Base-by-base conservation (phyloP, 352 stramenopile genomes). In the Pythium myriotylum region DNA sequence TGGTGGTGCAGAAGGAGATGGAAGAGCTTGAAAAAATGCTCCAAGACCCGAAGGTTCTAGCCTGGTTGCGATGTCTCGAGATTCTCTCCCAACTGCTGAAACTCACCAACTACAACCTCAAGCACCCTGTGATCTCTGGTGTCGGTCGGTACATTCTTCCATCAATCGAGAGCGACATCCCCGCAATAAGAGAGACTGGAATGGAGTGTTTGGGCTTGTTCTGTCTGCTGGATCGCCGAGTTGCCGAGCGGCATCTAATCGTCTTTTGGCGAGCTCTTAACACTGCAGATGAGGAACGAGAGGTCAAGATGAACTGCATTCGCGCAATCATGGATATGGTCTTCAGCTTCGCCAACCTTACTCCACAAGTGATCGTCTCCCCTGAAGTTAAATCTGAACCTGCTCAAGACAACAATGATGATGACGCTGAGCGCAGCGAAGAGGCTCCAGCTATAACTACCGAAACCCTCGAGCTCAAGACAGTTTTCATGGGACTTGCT, bases 261-360 rank as follows among this genome's bases (percentile, higher is more conserved):
- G 76, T 91, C 3, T 93, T 93, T 56, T 93, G 81, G 84, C 76
- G 76, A 35, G 84, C 82, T 1, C 69, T 93, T 43, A 91, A 88
- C 67, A 89, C 88, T 40, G 74, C 81, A 9, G 76, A 92, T 29
- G 84, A 93, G 75, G 84, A 93, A 59, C 76, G 65, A 9, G 82
- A 91, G 22, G 76, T 91, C 26, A 90, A 91, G 63, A 70, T 88
- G 53, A 90, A 75, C n/a, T 91, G 84, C 49, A 81, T 91, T 23
- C 74, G 83, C 46, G 74, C 80, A 14, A 84, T 91, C 43, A 70
- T 90, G 40, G 83, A 92, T 52, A 85, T 88, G 71, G 56, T 75
- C 12, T 79, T 89, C 48, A 86, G 77, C 27, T 91, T 86, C 35
- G 73, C 70, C 9, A 76, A 88, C 22, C 45, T 93, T 12, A 55